These are phyloP conservation scores for Candida anutae DNA, from an alignment of 1,139 yeast species.

Conservation along the genomic window DNA sequence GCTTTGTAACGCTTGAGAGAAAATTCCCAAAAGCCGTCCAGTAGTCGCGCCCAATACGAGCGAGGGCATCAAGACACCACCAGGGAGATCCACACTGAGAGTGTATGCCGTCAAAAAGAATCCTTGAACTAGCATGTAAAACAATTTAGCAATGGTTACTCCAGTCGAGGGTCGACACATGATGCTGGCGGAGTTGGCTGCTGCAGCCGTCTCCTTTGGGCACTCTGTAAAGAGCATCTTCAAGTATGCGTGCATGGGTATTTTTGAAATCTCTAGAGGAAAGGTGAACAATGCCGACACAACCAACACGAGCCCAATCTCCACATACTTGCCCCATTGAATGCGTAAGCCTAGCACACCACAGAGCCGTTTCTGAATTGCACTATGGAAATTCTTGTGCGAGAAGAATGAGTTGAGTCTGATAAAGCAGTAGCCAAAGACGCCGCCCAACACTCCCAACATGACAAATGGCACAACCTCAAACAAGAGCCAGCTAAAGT, in stretches of 20 bases:
- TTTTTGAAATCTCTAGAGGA: slow-evolving; percentile 45
- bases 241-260: slow-evolving; percentile 50
- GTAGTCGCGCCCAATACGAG: slow-evolving; percentile 62
- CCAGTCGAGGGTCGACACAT: slow-evolving; percentile 27
- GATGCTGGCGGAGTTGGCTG: slow-evolving; percentile 21
- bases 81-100: slow-evolving; percentile 62
- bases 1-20: slow-evolving; percentile 44
- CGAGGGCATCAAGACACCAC: slow-evolving; percentile 71
- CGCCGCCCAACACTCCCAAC: slow-evolving; percentile 64
- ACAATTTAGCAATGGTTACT: slow-evolving; percentile 26
- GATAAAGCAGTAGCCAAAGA: slow-evolving; percentile 51
- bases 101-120: slow-evolving; percentile 53
- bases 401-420: slow-evolving; percentile 34
- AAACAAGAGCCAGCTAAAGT: slow-evolving; percentile 64
- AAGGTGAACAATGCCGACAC: slow-evolving; percentile 50
- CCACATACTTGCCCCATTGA: slow-evolving; percentile 22
- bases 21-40: slow-evolving; percentile 62
- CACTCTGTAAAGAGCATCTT: slow-evolving; percentile 63
- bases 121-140: slow-evolving; percentile 45
- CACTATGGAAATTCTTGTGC: slow-evolving; percentile 11
- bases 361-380: slow-evolving; percentile 12
- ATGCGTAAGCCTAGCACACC: slow-evolving; percentile 8
- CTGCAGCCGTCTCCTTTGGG: slow-evolving; percentile 13
- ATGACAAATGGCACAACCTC: slow-evolving; percentile 64
- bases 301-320: slow-evolving; percentile 40